A percentile compares a stretch with the other conserved stretches of the same genome.
phyloP scores from a whole-genome alignment of 2,329 filamentous ascomycete species.

The Ceratocystis alfenasii region DNA sequence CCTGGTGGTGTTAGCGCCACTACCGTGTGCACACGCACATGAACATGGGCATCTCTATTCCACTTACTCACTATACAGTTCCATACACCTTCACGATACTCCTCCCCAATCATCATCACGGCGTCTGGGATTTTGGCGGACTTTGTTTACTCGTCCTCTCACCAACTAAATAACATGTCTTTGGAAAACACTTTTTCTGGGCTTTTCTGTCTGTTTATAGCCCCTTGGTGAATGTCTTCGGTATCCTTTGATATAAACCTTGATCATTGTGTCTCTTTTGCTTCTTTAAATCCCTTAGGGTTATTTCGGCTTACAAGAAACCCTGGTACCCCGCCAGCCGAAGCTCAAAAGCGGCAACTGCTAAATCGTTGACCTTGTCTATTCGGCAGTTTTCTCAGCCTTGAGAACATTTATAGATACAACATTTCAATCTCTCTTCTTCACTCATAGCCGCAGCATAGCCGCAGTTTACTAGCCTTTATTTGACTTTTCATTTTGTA shows the following conservation, averaged over 20 bases:
- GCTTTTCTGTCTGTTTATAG: not conserved
- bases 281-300: not conserved
- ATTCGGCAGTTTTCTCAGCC: not conserved
- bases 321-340: conserved; percentile 7
- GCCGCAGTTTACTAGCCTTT: not conserved
- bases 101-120: not conserved
- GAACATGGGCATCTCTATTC: not conserved
- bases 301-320: not conserved
- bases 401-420: not conserved
- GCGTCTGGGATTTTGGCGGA: conserved; percentile 14
- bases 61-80: not conserved
- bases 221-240: not conserved
- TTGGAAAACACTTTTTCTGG: not conserved
- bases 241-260: not conserved
- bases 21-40: not conserved
- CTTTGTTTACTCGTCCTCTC: conserved; percentile 2
- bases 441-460: not conserved
- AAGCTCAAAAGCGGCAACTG: conserved; percentile 6
- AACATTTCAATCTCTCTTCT: not conserved
- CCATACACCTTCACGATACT: not conserved
- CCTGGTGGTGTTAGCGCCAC: not conserved
- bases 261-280: not conserved
- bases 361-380: not conserved
- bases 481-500: not conserved
- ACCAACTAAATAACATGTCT: not conserved